Percentiles rank a stretch among this genome's conserved stretches.
Conservation (phyloP, 73 alveolate genomes). For the Symbiodinium pilosum region DNA sequence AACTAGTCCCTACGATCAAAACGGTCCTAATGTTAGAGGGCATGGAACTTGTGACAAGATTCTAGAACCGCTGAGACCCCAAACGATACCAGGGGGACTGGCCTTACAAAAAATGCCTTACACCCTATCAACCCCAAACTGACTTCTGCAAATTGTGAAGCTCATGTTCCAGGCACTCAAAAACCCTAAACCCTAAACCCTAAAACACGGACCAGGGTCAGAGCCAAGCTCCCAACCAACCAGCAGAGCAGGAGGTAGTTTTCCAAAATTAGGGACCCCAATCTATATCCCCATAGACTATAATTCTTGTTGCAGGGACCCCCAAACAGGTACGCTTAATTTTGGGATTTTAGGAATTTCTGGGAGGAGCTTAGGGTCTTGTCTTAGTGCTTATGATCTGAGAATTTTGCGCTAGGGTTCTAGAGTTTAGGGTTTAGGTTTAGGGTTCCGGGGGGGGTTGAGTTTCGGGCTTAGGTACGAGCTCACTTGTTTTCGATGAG, state of each 20-base stretch:
- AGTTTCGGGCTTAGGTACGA: background rate
- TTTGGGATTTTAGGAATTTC: background rate
- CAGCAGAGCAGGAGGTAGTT: too few species aligned
- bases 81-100: too few species aligned
- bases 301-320: background rate
- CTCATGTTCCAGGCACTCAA: background rate
- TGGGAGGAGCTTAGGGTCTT: too few species aligned
- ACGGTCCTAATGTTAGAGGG: too few species aligned
- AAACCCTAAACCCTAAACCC: background rate
- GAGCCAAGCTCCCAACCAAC: too few species aligned
- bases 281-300: background rate
- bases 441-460: background rate
- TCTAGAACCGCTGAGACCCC: too few species aligned
- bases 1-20: too few species aligned
- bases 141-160: too few species aligned
- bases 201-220: background rate
- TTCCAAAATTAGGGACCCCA: background rate
- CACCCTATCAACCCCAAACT: too few species aligned
- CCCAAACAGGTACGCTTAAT: too few species aligned
- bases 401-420: background rate
- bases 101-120: too few species aligned
- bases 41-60: too few species aligned
- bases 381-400: background rate
- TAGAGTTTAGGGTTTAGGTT: background rate
- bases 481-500: background rate